These are phyloP conservation scores for Exophiala alcalophila DNA, from an alignment of 2,329 filamentous ascomycete species.

Conservation along the genomic window DNA sequence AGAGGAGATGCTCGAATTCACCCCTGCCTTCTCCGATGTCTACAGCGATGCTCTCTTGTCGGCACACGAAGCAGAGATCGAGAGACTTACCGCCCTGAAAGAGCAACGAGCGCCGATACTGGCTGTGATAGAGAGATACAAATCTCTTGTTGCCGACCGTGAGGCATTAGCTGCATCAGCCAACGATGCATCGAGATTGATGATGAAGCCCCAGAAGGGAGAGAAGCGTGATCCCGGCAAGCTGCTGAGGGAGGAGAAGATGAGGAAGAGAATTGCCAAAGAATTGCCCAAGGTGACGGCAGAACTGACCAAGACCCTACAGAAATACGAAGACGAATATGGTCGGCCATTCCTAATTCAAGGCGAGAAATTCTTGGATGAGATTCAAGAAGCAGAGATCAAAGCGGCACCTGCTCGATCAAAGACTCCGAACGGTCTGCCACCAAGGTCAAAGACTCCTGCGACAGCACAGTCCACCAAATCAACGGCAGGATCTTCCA, in stretches of 20 bases:
- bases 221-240: constrained; percentile 94
- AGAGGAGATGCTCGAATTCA: constrained; percentile 98
- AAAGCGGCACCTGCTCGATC: constrained; percentile 62
- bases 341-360: constrained; percentile 90
- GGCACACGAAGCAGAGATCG: constrained; percentile 89
- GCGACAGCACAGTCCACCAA: constrained; percentile 32
- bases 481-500: constrained; percentile 16
- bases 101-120: constrained; percentile 86
- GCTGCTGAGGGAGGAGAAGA: constrained; percentile 92
- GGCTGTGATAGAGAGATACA: constrained; percentile 77
- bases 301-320: constrained; percentile 78
- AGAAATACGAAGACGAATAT: constrained; percentile 89
- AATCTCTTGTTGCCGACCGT: constrained; percentile 76
- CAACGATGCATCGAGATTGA: constrained; percentile 89
- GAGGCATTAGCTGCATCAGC: constrained; percentile 86
- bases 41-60: constrained; percentile 94
- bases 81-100: constrained; percentile 72
- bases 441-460: constrained; percentile 52
- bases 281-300: constrained; percentile 87
- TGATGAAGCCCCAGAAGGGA: constrained; percentile 87
- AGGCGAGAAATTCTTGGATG: constrained; percentile 85
- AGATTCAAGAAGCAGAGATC: constrained; percentile 64
- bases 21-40: constrained; percentile 93
- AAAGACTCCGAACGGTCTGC: constrained; percentile 70
- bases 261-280: constrained; percentile 95